Base-by-base conservation (phyloP, 139 green algal species). In the Picochlorum sp. region DNA sequence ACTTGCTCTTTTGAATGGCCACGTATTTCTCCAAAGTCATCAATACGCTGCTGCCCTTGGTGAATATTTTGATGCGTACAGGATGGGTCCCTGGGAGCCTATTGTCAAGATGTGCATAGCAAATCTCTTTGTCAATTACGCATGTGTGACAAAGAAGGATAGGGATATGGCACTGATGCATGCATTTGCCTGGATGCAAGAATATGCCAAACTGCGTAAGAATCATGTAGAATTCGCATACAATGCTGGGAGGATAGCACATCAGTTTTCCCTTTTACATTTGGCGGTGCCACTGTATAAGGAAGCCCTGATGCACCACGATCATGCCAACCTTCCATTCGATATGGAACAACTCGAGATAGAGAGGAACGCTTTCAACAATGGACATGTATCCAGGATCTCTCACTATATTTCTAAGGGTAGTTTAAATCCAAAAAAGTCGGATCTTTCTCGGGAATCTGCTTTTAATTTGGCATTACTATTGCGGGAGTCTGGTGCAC, bases 391-490 rank as follows among this genome's bases (percentile, higher is more conserved):
- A 54, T 56, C 31, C 10, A 41, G 15, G 20, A 15, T 21, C 31
- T 47, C 18, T 47, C 28, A 28, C 21, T 11, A 15, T 45, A 21
- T 6, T 4, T 7, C 10, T 3, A 18, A 2, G 28, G 54, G 7
- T 9, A 18, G 45, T 13, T 23, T 30, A 8, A 15, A 47, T 21
- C 30, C 56, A 47, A 21, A 21, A 4, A 45, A 24, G 4, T n/a
- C 14, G 24, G 20, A 59, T 2, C 18, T 94, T 52, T 61, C 63
- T 28, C 63, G 80, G 1, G 88, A 96, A 65, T 73, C 77, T 10
- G 89, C 89, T 1, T 80, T 90, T 70, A 96, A 96, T 66, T 63
- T 96, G 54, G 77, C 72, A 1, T 57, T 86, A 13, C 83, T 96
- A 15, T 89, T 90, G 65, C 63, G 61, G 24, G 62, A 44, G 3